These are phyloP conservation scores for Omphalea diandra DNA, from an alignment of 441 rosid genomes.

Conservation along the genomic window DNA sequence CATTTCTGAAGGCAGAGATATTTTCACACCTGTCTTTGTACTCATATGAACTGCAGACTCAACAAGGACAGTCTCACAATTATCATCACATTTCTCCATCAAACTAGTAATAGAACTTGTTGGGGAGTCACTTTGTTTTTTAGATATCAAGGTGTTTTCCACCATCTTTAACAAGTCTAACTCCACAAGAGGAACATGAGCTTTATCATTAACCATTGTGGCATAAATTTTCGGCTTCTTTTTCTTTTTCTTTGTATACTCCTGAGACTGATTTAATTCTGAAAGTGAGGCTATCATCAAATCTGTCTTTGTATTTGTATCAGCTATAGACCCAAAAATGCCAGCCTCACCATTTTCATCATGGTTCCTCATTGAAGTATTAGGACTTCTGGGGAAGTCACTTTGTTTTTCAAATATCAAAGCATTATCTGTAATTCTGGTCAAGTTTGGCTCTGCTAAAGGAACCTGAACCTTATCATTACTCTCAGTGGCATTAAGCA, in stretches of 20 bases:
- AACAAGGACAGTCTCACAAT: no score
- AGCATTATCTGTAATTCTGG: background rate
- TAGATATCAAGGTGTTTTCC: slow-evolving; percentile 11
- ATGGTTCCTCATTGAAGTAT: no score
- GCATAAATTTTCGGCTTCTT: slow-evolving; percentile 12
- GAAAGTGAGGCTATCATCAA: background rate
- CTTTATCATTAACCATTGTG: slow-evolving; percentile 5
- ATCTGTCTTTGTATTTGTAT: background rate
- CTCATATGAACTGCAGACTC: background rate
- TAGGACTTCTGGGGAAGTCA: background rate
- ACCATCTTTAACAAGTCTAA: slow-evolving; percentile 3
- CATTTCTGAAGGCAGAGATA: background rate
- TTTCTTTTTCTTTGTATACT: slow-evolving; percentile 14
- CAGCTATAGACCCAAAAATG: background rate
- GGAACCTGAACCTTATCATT: background rate
- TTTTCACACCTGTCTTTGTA: background rate
- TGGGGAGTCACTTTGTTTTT: no score
- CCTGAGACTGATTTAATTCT: background rate
- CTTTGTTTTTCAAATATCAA: slow-evolving; percentile 1
- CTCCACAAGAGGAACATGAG: slow-evolving; percentile 7
- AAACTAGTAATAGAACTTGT: slow-evolving; percentile 3
- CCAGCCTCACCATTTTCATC: no score
- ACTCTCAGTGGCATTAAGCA: no score
- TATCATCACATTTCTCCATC: no score
- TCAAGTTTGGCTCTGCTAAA: slow-evolving; percentile 13